Evolutionary conservation across 768 basidiomycete genomes (phyloP).

Genomic region (Psilocybe tampanensis): DNA sequence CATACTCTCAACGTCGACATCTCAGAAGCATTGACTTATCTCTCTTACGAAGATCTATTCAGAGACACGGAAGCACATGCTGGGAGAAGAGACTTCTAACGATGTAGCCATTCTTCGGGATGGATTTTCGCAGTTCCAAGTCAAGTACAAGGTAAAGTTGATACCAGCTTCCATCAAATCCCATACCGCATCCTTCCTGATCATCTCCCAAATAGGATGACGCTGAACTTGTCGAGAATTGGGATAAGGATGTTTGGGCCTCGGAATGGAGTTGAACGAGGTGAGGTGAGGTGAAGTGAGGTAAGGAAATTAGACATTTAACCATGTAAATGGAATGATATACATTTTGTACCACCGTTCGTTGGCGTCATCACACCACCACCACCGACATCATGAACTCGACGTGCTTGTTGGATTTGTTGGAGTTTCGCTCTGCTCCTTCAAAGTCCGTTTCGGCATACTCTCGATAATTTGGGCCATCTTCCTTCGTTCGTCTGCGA

Average conservation of each 20-base stretch:
- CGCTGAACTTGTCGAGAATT: constrained; percentile 73
- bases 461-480: constrained; percentile 60
- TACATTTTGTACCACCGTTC: background rate
- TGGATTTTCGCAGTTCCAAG: constrained; percentile 75
- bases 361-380: background rate
- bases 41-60: constrained; percentile 58
- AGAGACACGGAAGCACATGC: constrained; percentile 54
- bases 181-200: background rate
- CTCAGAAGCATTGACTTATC: constrained; percentile 6
- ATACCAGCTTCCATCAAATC: background rate
- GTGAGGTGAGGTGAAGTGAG: background rate
- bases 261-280: constrained; percentile 31
- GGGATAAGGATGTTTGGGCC: constrained; percentile 69
- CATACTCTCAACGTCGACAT: background rate
- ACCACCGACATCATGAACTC: background rate
- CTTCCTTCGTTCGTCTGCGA: constrained; percentile 54
- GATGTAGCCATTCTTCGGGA: constrained; percentile 68
- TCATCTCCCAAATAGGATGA: constrained; percentile 51
- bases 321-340: background rate
- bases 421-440: constrained; percentile 23
- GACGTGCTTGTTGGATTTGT: constrained; percentile 11
- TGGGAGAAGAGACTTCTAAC: constrained; percentile 45
- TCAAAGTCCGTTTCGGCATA: constrained; percentile 58
- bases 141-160: constrained; percentile 58
- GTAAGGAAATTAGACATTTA: background rate